Evolutionary conservation across 176 grass and related monocot genomes (phyloP).

Genomic region (Cenchrus purpureus): DNA sequence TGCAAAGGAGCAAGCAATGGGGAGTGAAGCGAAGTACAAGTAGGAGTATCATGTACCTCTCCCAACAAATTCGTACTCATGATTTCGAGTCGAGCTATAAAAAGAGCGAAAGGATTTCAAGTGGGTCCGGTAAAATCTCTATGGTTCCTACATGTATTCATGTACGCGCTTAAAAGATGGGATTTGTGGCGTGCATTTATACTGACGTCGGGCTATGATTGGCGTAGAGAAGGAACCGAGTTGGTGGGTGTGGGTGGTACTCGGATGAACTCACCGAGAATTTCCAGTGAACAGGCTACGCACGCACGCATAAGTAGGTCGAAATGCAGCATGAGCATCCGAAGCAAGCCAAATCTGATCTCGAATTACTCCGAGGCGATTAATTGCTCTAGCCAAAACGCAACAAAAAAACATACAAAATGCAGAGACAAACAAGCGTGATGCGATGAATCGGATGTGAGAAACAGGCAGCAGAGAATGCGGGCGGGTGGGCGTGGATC

Average conservation of each 20-base stretch:
- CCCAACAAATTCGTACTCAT: not conserved
- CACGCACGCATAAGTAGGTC: not conserved
- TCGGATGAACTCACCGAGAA: not conserved
- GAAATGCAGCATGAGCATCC: not conserved
- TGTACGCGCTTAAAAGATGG: not conserved
- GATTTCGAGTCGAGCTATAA: not conserved
- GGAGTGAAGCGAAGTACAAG: not conserved
- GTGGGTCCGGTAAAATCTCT: conserved; percentile 27
- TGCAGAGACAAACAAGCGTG: not conserved
- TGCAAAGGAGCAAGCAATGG: not conserved
- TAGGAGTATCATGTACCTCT: not conserved
- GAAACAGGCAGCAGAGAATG: conserved; percentile 18
- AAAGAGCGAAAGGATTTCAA: conserved; percentile 20
- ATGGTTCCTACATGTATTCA: conserved; percentile 7
- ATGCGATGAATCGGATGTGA: not conserved
- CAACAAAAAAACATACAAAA: not conserved
- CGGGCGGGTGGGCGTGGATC: not conserved
- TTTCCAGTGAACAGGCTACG: not conserved
- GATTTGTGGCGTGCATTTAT: conserved; percentile 40
- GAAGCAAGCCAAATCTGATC: not conserved
- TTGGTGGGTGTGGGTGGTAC: not conserved
- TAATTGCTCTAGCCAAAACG: not conserved
- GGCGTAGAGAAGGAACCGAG: not conserved
- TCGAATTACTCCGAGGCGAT: not conserved
- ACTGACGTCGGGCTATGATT: conserved; percentile 35